Conservation (phyloP, 805 yeast species). For the Ogataea paraovalis region DNA sequence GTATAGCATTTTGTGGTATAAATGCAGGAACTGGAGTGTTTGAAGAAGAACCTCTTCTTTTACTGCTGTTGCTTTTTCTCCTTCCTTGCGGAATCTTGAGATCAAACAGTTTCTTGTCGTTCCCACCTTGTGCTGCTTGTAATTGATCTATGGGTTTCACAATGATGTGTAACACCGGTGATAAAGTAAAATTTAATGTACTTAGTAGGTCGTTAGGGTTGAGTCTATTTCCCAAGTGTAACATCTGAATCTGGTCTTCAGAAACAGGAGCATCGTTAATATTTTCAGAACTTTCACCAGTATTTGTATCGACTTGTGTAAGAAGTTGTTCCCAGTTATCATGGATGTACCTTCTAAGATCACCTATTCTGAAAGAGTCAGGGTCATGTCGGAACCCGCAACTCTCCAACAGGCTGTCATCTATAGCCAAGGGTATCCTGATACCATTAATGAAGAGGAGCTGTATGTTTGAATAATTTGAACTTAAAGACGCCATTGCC, state of each 20-base stretch:
- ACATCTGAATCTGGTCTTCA: conserved; percentile 28
- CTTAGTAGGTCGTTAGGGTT: conserved; percentile 22
- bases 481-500: no score
- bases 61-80: conserved; percentile 8
- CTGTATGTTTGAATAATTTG: conserved; percentile 12
- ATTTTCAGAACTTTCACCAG: conserved; percentile 10
- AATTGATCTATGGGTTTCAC: conserved; percentile 27
- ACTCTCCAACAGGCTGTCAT: conserved; percentile 7
- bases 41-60: conserved; percentile 23
- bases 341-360: conserved; percentile 25
- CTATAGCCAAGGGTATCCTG: conserved; percentile 16
- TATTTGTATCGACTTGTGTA: neutral
- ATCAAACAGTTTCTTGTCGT: conserved; percentile 20
- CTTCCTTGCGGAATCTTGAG: conserved; percentile 11
- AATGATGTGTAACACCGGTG: conserved; percentile 28
- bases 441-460: conserved; percentile 23
- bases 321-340: conserved; percentile 22
- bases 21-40: conserved; percentile 27
- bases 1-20: conserved; percentile 1
- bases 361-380: conserved; percentile 23
- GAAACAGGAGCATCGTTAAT: conserved; percentile 11
- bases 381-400: conserved; percentile 10
- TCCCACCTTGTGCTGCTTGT: neutral
- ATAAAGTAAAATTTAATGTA: conserved; percentile 21
- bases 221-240: conserved; percentile 29